Evolutionary conservation across 805 yeast genomes (phyloP).

Genomic region (Cyberlindnera mrakii): DNA sequence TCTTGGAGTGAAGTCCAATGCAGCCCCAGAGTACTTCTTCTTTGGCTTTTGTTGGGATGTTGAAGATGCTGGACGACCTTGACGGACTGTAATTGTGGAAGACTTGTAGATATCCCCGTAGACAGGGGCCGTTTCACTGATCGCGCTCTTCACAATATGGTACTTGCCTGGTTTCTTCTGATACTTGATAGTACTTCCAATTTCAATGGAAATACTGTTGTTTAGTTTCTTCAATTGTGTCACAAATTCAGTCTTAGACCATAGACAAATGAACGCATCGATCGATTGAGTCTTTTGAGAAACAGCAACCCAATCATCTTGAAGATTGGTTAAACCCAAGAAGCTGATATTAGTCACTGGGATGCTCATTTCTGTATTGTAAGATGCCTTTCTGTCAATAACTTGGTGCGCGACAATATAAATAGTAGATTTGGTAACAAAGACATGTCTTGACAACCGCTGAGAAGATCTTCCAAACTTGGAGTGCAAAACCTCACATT

Average conservation of each 20-base stretch:
- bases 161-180: slow-evolving; percentile 85
- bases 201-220: slow-evolving; percentile 49
- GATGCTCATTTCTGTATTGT: slow-evolving; percentile 58
- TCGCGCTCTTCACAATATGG: slow-evolving; percentile 65
- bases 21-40: slow-evolving; percentile 30
- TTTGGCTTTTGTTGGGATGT: slow-evolving; percentile 72
- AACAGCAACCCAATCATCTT: slow-evolving; percentile 88
- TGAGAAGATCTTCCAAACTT: slow-evolving; percentile 92
- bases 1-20: slow-evolving; percentile 26
- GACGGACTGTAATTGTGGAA: slow-evolving; percentile 73
- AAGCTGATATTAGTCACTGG: slow-evolving; percentile 53
- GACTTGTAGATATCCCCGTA: slow-evolving; percentile 80
- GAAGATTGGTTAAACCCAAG: slow-evolving; percentile 64
- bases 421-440: slow-evolving; percentile 57
- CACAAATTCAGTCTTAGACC: slow-evolving; percentile 83
- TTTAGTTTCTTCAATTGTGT: slow-evolving; percentile 65
- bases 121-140: slow-evolving; percentile 57
- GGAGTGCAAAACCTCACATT: slow-evolving; percentile 75
- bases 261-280: slow-evolving; percentile 74
- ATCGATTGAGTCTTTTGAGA: slow-evolving; percentile 39
- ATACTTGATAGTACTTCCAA: slow-evolving; percentile 71
- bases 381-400: slow-evolving; percentile 52
- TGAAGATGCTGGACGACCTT: slow-evolving; percentile 72
- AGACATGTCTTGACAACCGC: slow-evolving; percentile 64
- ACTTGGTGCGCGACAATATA: slow-evolving; percentile 71